phyloP scores from a whole-genome alignment of 148 eudicot genomes.

The Silene uniflora region DNA sequence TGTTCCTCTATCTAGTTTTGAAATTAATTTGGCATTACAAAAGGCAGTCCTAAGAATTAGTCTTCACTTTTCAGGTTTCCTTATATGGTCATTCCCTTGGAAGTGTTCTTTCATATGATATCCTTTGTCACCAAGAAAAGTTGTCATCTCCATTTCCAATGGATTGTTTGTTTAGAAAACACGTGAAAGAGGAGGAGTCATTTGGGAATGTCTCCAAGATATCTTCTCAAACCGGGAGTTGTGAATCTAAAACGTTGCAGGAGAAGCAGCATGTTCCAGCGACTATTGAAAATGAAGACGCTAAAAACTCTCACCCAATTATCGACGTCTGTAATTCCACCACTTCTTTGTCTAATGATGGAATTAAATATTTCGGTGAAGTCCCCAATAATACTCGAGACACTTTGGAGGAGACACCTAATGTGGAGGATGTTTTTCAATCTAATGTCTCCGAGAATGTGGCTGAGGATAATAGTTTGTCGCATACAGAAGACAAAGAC shows the following conservation, averaged over 20 bases:
- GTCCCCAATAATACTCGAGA: slow-evolving; percentile 24
- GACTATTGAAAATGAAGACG: slow-evolving; percentile 26
- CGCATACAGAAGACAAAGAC: slow-evolving; percentile 34
- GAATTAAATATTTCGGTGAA: slow-evolving; percentile 26
- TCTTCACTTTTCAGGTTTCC: slow-evolving; percentile 55
- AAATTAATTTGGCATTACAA: neutral
- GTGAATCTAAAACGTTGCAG: slow-evolving; percentile 28
- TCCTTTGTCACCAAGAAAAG: slow-evolving; percentile 91
- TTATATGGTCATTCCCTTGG: slow-evolving; percentile 95
- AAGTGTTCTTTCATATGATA: slow-evolving; percentile 93
- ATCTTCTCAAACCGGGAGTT: slow-evolving; percentile 28
- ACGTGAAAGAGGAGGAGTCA: slow-evolving; percentile 28
- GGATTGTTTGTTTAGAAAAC: slow-evolving; percentile 61
- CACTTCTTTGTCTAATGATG: slow-evolving; percentile 21
- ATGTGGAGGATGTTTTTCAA: slow-evolving; percentile 9
- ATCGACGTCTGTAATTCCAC: slow-evolving; percentile 22
- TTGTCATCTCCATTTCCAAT: slow-evolving; percentile 77
- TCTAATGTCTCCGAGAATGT: slow-evolving; percentile 24
- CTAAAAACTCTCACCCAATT: slow-evolving; percentile 27
- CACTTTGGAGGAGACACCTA: slow-evolving; percentile 14
- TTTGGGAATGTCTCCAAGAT: slow-evolving; percentile 18
- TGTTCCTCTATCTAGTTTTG: neutral
- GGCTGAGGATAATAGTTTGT: slow-evolving; percentile 25
- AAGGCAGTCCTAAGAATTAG: slow-evolving; percentile 13
- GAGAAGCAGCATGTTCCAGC: slow-evolving; percentile 21